These are phyloP conservation scores for Pseudogymnoascus sp. DNA, from an alignment of 2,329 filamentous ascomycete species.

Conservation along the genomic window DNA sequence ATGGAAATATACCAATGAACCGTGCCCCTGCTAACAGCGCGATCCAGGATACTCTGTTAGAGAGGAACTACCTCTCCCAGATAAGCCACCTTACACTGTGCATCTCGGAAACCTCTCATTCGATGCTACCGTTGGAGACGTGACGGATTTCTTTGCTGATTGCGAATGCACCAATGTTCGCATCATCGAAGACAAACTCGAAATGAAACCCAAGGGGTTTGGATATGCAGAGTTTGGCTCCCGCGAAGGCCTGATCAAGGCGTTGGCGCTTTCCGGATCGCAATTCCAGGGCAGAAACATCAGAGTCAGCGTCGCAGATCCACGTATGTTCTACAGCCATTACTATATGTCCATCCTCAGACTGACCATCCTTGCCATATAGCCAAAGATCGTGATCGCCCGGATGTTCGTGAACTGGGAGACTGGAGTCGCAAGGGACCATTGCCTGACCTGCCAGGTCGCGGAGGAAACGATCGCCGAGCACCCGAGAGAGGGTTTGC, in stretches of 20 bases:
- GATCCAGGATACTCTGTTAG: slow-evolving; percentile 50
- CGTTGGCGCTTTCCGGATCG: slow-evolving; percentile 71
- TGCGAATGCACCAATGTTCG: slow-evolving; percentile 86
- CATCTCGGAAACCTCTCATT: slow-evolving; percentile 96
- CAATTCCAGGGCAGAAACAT: slow-evolving; percentile 84
- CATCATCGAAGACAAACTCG: slow-evolving; percentile 92
- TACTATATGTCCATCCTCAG: slow-evolving; percentile 24
- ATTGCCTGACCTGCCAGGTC: slow-evolving; percentile 60
- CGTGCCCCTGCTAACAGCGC: slow-evolving; percentile 13
- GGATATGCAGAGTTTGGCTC: slow-evolving; percentile 92
- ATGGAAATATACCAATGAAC: slow-evolving; percentile 4
- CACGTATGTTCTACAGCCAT: slow-evolving; percentile 58
- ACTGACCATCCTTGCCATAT: slow-evolving; percentile 14
- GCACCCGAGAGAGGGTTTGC: slow-evolving; percentile 45
- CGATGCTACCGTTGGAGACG: slow-evolving; percentile 75
- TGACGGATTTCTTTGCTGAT: slow-evolving; percentile 75
- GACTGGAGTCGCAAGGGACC: slow-evolving; percentile 94
- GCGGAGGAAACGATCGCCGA: slow-evolving; percentile 38
- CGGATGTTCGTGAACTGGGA: slow-evolving; percentile 70
- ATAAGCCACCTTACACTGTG: slow-evolving; percentile 88
- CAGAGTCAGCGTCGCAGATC: slow-evolving; percentile 91
- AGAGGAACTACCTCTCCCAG: slow-evolving; percentile 77
- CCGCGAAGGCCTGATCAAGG: slow-evolving; percentile 84
- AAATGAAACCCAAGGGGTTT: slow-evolving; percentile 92
- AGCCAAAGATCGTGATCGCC: slow-evolving; percentile 73